A percentile compares a stretch with the other conserved stretches of the same genome.
These are phyloP conservation scores for Thymus quinquecostatus DNA, from an alignment of 257 asterid species.

Conservation along the genomic window DNA sequence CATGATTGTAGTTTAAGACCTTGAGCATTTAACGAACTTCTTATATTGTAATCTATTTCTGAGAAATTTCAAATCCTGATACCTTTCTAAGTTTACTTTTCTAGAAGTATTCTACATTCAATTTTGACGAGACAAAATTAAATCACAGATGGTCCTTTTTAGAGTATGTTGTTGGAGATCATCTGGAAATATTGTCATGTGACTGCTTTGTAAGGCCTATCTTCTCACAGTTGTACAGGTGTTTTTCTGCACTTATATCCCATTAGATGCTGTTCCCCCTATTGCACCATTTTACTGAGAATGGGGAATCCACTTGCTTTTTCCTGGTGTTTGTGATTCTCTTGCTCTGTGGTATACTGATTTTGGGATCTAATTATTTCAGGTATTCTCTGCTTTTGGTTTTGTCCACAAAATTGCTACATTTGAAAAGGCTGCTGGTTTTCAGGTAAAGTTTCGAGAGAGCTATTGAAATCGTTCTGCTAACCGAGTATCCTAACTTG, in stretches of 20 bases:
- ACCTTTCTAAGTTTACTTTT: conserved; percentile 22
- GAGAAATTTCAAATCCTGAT: conserved; percentile 23
- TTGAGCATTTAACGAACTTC: conserved; percentile 17
- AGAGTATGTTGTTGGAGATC: conserved; percentile 68
- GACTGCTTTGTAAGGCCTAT: conserved; percentile 68
- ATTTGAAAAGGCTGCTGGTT: conserved; percentile 88
- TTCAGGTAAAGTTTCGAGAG: conserved; percentile 58
- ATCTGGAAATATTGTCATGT: conserved; percentile 59
- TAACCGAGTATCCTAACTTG: conserved; percentile 15
- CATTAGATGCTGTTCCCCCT: conserved; percentile 27
- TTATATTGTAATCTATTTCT: conserved; percentile 16
- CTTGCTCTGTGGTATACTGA: conserved; percentile 31
- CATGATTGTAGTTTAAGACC: conserved; percentile 20
- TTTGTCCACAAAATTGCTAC: conserved; percentile 90
- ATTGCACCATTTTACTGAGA: conserved; percentile 16
- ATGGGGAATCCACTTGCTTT: conserved; percentile 11
- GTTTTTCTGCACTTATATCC: conserved; percentile 57
- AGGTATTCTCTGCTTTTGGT: conserved; percentile 92
- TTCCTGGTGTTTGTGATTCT: conserved; percentile 12
- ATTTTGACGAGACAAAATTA: conserved; percentile 53
- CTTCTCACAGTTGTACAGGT: conserved; percentile 58
- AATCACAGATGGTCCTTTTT: conserved; percentile 70
- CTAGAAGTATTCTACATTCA: conserved; percentile 39
- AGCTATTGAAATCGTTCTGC: conserved; percentile 10
- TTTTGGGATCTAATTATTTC: conserved; percentile 28